phyloP scores from a whole-genome alignment of 2,329 filamentous ascomycete species.

The Cladosporium phlei region DNA sequence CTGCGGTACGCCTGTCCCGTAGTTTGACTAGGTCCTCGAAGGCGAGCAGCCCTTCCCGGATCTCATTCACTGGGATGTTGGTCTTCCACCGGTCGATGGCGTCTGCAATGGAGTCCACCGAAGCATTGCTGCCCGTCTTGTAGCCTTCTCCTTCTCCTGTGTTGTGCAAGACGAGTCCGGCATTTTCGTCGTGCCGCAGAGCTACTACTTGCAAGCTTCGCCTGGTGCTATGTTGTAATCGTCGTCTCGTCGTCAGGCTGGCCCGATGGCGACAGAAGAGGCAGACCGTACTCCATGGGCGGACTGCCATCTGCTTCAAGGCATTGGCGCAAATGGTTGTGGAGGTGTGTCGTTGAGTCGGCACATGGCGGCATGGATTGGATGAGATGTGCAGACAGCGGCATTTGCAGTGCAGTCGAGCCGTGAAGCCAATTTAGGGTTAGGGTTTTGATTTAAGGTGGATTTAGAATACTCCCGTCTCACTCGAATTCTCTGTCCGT shows the following conservation, averaged over 20 bases:
- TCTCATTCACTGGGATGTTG: constrained; percentile 13
- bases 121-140: background rate
- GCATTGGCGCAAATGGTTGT: background rate
- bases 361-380: too few relatives aligned
- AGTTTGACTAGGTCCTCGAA: constrained; percentile 23
- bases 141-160: background rate
- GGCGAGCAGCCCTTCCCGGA: constrained; percentile 14
- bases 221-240: constrained; percentile 11
- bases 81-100: constrained; percentile 3
- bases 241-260: constrained; percentile 17
- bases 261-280: constrained; percentile 20
- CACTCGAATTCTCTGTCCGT: constrained; percentile 4
- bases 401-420: too few relatives aligned
- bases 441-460: too few relatives aligned
- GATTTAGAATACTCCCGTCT: too few relatives aligned
- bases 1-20: constrained; percentile 20
- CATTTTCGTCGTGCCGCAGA: background rate
- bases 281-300: constrained; percentile 20
- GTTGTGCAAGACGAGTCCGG: background rate
- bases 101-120: background rate
- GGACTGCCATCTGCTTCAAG: constrained; percentile 17
- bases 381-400: too few relatives aligned
- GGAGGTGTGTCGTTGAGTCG: too few relatives aligned
- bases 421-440: too few relatives aligned
- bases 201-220: background rate